Percentiles rank a stretch among this genome's conserved stretches.
Conservation (phyloP, 2,329 filamentous ascomycete species). For the Huntiella decipiens region DNA sequence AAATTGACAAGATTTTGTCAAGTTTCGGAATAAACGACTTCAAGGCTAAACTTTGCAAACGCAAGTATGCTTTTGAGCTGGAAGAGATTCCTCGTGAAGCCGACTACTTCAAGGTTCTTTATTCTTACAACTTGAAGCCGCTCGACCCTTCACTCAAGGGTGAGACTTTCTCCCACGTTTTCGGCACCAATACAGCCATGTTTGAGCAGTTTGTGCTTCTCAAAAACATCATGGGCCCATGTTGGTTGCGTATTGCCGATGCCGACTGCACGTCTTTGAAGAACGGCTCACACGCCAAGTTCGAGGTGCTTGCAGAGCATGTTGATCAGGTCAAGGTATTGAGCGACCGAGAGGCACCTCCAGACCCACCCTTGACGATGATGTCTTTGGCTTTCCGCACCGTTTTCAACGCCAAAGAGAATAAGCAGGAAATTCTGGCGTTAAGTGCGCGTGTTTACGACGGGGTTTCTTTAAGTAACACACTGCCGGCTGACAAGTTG, state of each 20-base stretch:
- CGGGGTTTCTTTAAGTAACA: slow-evolving; percentile 70
- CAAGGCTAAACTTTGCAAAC: slow-evolving; percentile 76
- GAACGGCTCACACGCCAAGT: slow-evolving; percentile 92
- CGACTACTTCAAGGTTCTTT: slow-evolving; percentile 88
- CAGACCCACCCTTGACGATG: slow-evolving; percentile 74
- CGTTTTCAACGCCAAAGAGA: slow-evolving; percentile 72
- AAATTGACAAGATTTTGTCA: slow-evolving; percentile 77
- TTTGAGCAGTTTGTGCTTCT: slow-evolving; percentile 98
- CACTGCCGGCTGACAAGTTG: slow-evolving; percentile 71
- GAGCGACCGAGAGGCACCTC: slow-evolving; percentile 60
- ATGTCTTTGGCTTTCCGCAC: slow-evolving; percentile 89
- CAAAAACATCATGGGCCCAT: slow-evolving; percentile 98
- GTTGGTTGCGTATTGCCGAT: slow-evolving; percentile 82
- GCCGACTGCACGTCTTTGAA: slow-evolving; percentile 69
- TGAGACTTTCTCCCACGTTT: slow-evolving; percentile 84
- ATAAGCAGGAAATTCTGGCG: slow-evolving; percentile 88
- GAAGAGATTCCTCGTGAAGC: slow-evolving; percentile 70
- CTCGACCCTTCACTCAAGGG: slow-evolving; percentile 55
- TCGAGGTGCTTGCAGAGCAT: slow-evolving; percentile 67
- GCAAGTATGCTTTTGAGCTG: slow-evolving; percentile 93
- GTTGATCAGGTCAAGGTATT: slow-evolving; percentile 57
- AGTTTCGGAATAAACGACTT: slow-evolving; percentile 61
- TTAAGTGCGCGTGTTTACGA: slow-evolving; percentile 88
- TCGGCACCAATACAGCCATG: slow-evolving; percentile 78
- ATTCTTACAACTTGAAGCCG: slow-evolving; percentile 56